phyloP scores from a whole-genome alignment of 208 protist genomes.

The Trypanosoma mega region DNA sequence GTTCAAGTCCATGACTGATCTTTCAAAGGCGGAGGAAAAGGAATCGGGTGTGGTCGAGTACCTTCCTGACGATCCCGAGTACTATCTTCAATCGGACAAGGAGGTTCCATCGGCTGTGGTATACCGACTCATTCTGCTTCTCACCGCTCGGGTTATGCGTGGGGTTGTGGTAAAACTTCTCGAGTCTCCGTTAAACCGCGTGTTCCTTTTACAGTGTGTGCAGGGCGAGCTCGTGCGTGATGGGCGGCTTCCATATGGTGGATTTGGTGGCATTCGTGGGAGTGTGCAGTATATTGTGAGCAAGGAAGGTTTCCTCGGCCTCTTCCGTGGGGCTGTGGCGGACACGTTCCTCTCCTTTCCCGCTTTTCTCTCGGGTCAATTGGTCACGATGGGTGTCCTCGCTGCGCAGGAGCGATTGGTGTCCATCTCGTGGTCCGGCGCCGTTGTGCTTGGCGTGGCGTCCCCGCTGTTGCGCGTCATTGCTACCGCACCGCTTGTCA shows the following conservation, averaged over 20 bases:
- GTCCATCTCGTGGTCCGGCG: background rate
- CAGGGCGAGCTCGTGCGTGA: conserved; percentile 21
- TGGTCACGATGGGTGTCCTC: background rate
- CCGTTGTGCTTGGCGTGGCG: background rate
- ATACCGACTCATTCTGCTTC: background rate
- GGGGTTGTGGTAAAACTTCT: background rate
- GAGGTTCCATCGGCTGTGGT: background rate
- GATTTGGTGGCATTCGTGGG: conserved; percentile 22
- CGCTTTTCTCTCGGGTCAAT: background rate
- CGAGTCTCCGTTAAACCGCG: conserved; percentile 17
- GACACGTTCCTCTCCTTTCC: conserved; percentile 8
- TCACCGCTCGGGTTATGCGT: background rate
- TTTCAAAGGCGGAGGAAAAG: conserved; percentile 1
- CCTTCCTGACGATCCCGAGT: conserved; percentile 22
- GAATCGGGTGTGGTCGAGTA: background rate
- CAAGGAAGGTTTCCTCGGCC: conserved; percentile 22
- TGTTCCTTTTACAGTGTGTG: conserved; percentile 19
- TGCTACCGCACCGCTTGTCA: conserved; percentile 11
- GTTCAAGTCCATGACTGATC: no score
- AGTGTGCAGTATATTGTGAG: conserved; percentile 18
- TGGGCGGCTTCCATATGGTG: conserved; percentile 14
- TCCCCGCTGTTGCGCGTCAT: conserved; percentile 14
- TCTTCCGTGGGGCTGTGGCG: conserved; percentile 15
- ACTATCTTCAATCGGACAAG: conserved; percentile 6
- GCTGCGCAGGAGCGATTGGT: conserved; percentile 7